A percentile compares a stretch with the other conserved stretches of the same genome.
Conservation (phyloP, 148 eudicot species). For the Gaultheria prostrata region DNA sequence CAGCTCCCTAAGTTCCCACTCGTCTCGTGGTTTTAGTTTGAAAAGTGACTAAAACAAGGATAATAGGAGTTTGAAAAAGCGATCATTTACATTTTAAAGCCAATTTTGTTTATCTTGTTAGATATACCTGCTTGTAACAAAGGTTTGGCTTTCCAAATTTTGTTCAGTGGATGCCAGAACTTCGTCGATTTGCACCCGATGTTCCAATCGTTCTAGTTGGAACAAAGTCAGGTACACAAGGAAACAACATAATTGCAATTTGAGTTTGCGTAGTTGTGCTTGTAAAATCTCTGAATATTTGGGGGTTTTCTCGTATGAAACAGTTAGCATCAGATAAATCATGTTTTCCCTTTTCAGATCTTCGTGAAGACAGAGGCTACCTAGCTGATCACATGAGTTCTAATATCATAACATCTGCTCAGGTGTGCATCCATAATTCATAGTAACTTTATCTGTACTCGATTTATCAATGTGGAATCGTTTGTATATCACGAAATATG, state of each 20-base stretch:
- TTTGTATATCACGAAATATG: background rate
- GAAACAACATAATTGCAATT: conserved; percentile 1
- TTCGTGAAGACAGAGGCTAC: conserved; percentile 80
- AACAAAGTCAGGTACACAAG: conserved; percentile 79
- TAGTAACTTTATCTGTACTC: background rate
- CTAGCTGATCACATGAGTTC: conserved; percentile 68
- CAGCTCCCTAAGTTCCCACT: background rate
- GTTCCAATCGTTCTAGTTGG: conserved; percentile 97
- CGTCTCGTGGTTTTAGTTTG: background rate
- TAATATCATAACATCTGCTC: conserved; percentile 67
- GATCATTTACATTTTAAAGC: background rate
- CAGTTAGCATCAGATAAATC: background rate
- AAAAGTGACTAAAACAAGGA: background rate
- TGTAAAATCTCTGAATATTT: background rate
- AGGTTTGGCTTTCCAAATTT: conserved; percentile 8
- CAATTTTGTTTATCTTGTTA: background rate
- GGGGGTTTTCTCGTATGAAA: background rate
- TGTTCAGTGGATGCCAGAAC: conserved; percentile 98
- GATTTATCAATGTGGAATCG: background rate
- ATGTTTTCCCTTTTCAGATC: conserved; percentile 44
- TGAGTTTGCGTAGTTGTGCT: background rate
- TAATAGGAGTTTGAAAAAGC: background rate
- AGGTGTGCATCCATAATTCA: conserved; percentile 37
- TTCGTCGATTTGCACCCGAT: conserved; percentile 91
- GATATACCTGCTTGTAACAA: background rate